These are phyloP conservation scores for Eucalyptus pauciflora DNA, from an alignment of 345 rosid genomes.

Conservation along the genomic window DNA sequence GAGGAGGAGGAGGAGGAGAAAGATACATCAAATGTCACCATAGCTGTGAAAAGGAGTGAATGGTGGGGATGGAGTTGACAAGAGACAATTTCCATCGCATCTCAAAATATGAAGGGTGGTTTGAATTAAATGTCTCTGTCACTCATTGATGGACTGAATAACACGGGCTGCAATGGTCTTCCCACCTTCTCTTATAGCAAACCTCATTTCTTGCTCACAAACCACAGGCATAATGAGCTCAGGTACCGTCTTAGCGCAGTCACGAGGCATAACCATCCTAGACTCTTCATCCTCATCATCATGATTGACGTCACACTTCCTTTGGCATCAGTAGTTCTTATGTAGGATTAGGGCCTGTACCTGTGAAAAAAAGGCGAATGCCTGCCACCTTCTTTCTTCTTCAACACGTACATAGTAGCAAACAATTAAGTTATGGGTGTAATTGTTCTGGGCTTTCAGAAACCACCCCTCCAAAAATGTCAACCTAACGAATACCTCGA, in stretches of 20 bases:
- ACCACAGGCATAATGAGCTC: conserved; percentile 92
- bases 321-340: conserved; percentile 96
- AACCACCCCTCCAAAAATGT: conserved; percentile 93
- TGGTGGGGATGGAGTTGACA: neutral
- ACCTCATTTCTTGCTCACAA: conserved; percentile 97
- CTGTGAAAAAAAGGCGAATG: conserved; percentile 89
- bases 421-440: conserved; percentile 67
- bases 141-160: conserved; percentile 67
- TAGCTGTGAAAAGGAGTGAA: neutral
- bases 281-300: conserved; percentile 92
- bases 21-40: neutral
- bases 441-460: conserved; percentile 71
- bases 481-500: conserved; percentile 76
- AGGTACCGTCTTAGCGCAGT: conserved; percentile 78
- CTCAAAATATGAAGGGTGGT: conserved; percentile 9
- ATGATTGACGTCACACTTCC: conserved; percentile 68
- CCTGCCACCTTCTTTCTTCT: conserved; percentile 98
- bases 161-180: conserved; percentile 96
- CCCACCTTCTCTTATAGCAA: conserved; percentile 94
- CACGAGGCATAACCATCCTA: conserved; percentile 97
- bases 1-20: neutral
- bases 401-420: conserved; percentile 84
- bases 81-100: neutral
- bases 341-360: conserved; percentile 87
- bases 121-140: neutral